Evolutionary conservation across 2,329 filamentous ascomycete genomes (phyloP).

Genomic region (Alternaria solani): DNA sequence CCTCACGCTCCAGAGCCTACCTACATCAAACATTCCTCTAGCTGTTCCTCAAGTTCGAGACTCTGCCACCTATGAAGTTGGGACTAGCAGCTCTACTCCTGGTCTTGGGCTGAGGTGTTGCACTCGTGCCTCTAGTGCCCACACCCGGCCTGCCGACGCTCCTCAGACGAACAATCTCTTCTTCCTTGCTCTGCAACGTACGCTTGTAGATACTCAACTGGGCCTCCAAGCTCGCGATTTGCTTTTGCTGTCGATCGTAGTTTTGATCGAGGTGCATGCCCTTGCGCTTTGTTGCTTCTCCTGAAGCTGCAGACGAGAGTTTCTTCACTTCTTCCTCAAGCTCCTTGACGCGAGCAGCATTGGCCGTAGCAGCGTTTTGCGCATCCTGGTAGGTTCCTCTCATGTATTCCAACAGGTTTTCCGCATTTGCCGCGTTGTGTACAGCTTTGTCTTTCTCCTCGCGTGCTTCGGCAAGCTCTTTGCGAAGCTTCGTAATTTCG

Average conservation of each 20-base stretch:
- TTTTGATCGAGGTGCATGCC: constrained; percentile 25
- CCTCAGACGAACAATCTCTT: constrained; percentile 33
- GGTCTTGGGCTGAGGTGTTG: constrained; percentile 39
- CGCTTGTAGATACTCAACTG: constrained; percentile 28
- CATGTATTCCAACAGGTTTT: constrained; percentile 63
- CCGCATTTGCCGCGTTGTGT: constrained; percentile 41
- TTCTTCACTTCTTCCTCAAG: constrained; percentile 26
- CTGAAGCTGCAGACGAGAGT: constrained; percentile 29
- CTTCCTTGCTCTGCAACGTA: constrained; percentile 30
- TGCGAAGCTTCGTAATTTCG: constrained; percentile 34
- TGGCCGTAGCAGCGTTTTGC: constrained; percentile 20
- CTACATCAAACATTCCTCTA: not conserved
- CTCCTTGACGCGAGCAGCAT: constrained; percentile 14
- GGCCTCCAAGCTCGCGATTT: constrained; percentile 10
- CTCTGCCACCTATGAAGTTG: constrained; percentile 22
- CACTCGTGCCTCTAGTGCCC: constrained; percentile 40
- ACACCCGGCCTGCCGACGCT: constrained; percentile 31
- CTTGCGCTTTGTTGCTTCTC: constrained; percentile 28
- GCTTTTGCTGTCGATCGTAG: constrained; percentile 14
- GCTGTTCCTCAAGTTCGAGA: constrained; percentile 37
- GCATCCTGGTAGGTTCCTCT: constrained; percentile 62
- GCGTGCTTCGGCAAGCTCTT: constrained; percentile 30
- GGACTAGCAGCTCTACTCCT: constrained; percentile 43
- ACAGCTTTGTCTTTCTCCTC: constrained; percentile 36
- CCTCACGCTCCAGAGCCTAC: not conserved